These are phyloP conservation scores for Bjerkandera adusta DNA, from an alignment of 1,284 basidiomycete genomes.

Conservation along the genomic window DNA sequence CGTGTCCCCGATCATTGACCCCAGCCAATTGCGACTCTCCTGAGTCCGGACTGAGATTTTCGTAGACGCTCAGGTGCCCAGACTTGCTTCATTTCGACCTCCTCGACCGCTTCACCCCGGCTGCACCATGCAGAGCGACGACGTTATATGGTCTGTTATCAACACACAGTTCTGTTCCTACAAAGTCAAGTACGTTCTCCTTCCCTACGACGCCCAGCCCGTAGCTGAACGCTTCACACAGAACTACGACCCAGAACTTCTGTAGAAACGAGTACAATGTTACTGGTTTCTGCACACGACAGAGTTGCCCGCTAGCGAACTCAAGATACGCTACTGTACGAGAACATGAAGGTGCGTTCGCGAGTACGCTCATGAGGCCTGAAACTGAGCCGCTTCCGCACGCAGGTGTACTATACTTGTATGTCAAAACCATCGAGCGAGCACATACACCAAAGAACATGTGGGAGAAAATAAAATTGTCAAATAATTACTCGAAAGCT, in stretches of 20 bases:
- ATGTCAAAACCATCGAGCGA: conserved; percentile 96
- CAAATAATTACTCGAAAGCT: conserved; percentile 93
- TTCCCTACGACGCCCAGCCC: background rate
- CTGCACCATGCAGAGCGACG: conserved; percentile 80
- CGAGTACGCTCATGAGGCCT: background rate
- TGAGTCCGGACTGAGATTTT: too few relatives aligned
- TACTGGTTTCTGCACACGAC: conserved; percentile 94
- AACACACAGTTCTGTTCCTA: conserved; percentile 95
- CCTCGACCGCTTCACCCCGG: background rate
- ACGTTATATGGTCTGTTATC: conserved; percentile 94
- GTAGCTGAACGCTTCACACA: conserved; percentile 30
- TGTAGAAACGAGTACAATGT: conserved; percentile 99
- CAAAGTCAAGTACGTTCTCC: conserved; percentile 90
- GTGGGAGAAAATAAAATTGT: conserved; percentile 96
- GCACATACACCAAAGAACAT: conserved; percentile 94
- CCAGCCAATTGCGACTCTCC: too few relatives aligned
- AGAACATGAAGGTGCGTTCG: conserved; percentile 82
- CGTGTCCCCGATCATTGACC: too few relatives aligned
- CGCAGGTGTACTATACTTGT: conserved; percentile 89
- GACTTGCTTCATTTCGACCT: too few relatives aligned
- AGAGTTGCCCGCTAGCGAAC: conserved; percentile 97
- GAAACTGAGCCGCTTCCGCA: background rate
- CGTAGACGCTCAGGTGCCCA: too few relatives aligned
- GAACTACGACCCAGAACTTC: conserved; percentile 94
- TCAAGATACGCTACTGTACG: conserved; percentile 96